These are phyloP conservation scores for Parathielavia appendiculata DNA, from an alignment of 495 filamentous ascomycete species.

Conservation along the genomic window DNA sequence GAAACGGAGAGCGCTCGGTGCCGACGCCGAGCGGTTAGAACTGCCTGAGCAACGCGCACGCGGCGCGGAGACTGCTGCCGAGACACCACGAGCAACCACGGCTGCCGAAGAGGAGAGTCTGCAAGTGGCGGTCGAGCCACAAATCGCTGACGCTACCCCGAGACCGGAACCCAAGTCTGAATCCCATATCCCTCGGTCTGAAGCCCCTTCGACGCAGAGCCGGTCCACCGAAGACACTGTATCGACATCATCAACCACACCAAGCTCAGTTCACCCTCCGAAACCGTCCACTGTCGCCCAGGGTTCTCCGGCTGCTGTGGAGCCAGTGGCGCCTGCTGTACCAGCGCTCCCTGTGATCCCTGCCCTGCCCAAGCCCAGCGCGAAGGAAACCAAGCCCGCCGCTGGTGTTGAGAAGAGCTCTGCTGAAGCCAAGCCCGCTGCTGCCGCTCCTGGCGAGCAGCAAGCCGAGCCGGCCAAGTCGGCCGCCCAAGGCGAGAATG, in stretches of 20 bases:
- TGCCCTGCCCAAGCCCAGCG: conserved; percentile 52
- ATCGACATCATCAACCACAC: conserved; percentile 64
- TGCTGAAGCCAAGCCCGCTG: conserved; percentile 15
- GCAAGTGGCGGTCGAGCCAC: conserved; percentile 13
- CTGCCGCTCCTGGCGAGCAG: not conserved
- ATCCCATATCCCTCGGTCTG: conserved; percentile 40
- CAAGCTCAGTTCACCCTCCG: conserved; percentile 52
- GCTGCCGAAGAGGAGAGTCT: not conserved
- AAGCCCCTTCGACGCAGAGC: conserved; percentile 63
- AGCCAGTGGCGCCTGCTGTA: conserved; percentile 53
- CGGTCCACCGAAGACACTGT: conserved; percentile 60
- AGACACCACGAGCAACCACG: conserved; percentile 16
- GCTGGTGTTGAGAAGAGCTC: conserved; percentile 26
- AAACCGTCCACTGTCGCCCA: conserved; percentile 31
- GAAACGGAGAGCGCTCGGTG: conserved; percentile 32
- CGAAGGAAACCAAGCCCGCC: conserved; percentile 40
- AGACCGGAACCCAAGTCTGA: conserved; percentile 24
- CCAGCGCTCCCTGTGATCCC: conserved; percentile 67
- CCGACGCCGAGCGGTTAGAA: conserved; percentile 32
- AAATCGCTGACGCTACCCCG: conserved; percentile 30
- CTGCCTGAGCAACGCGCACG: conserved; percentile 30
- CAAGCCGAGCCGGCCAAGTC: conserved; percentile 27
- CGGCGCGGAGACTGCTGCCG: conserved; percentile 5
- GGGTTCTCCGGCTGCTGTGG: conserved; percentile 31
- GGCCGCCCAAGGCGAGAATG: conserved; percentile 22